phyloP scores from a whole-genome alignment of 202 grass and related monocot species.

The Carex sylvatica region DNA sequence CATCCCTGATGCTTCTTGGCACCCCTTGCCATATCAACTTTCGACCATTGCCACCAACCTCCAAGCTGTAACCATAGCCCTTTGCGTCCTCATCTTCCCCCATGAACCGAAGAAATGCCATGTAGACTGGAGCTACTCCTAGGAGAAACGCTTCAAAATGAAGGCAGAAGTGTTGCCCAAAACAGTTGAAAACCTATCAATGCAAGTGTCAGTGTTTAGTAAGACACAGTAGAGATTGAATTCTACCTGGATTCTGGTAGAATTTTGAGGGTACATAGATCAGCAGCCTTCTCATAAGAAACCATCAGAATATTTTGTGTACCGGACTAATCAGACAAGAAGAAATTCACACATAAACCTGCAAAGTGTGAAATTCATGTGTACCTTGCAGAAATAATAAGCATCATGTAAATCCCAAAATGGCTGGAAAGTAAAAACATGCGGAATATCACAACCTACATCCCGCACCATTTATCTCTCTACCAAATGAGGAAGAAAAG shows the following conservation, averaged over 20 bases:
- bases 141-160: slow-evolving; percentile 43
- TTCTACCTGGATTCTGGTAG: not conserved
- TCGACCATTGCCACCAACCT: slow-evolving; percentile 38
- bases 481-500: not conserved
- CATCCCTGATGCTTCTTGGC: slow-evolving; percentile 40
- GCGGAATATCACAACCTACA: not conserved
- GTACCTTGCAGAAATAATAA: not conserved
- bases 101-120: slow-evolving; percentile 41
- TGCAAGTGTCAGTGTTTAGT: slow-evolving; percentile 4
- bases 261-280: not conserved
- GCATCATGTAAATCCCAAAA: not conserved
- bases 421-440: not conserved
- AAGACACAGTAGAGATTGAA: not conserved
- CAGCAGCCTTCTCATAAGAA: not conserved
- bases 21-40: slow-evolving; percentile 42
- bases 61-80: slow-evolving; percentile 36
- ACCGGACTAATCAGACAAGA: not conserved
- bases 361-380: not conserved
- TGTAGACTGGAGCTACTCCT: slow-evolving; percentile 33
- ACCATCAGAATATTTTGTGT: not conserved
- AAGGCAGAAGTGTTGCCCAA: slow-evolving; percentile 39
- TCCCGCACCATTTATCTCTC: not conserved
- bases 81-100: slow-evolving; percentile 43
- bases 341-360: not conserved
- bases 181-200: slow-evolving; percentile 40